Percentiles rank a stretch among this genome's conserved stretches.
Conservation (phyloP, 2,329 filamentous ascomycete genomes). For the Beauveria brongniartii region DNA sequence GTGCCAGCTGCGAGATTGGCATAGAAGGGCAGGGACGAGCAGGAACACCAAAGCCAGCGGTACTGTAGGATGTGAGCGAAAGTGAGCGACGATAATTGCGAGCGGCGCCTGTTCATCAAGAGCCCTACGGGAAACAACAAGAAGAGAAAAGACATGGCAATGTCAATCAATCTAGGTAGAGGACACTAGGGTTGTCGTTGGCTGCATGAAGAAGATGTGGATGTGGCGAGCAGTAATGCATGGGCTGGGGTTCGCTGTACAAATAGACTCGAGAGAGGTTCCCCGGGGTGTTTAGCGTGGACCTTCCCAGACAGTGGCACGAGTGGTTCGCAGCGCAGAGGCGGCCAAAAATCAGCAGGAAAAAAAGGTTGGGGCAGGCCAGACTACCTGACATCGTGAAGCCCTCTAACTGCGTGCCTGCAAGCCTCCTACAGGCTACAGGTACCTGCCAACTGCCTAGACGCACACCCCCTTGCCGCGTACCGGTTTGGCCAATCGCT, state of each 20-base stretch:
- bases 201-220: neutral
- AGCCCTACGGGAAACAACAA: too few relatives aligned
- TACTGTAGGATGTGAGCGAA: neutral
- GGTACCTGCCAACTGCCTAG: neutral
- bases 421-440: neutral
- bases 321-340: too few relatives aligned
- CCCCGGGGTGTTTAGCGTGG: neutral
- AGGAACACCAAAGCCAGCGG: neutral
- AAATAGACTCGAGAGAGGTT: neutral
- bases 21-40: neutral
- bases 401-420: neutral
- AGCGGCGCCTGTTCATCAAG: too few relatives aligned
- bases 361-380: slow-evolving; percentile 1
- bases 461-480: slow-evolving; percentile 1
- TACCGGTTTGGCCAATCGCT: neutral
- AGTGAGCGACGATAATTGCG: neutral
- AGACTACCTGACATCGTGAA: slow-evolving; percentile 10
- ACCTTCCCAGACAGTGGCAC: too few relatives aligned
- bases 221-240: neutral
- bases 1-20: neutral
- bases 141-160: neutral
- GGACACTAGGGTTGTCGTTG: too few relatives aligned
- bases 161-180: neutral
- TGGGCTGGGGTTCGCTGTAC: slow-evolving; percentile 1
- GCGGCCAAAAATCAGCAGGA: neutral